phyloP scores from a whole-genome alignment of 208 protist species.

The Trypanosomatidae sp. region DNA sequence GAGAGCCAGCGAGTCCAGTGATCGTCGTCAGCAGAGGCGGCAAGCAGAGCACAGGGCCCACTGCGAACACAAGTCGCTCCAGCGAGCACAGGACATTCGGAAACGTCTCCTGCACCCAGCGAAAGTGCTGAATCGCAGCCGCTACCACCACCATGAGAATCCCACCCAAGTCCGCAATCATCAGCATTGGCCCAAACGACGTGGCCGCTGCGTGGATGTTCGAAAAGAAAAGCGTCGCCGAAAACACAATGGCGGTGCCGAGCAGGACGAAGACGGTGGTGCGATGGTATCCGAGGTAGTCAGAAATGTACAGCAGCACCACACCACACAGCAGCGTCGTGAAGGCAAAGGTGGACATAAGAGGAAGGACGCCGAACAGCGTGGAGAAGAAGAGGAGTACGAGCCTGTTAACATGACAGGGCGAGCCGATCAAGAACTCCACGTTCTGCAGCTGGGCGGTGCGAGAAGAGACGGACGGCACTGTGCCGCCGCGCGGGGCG shows the following conservation, averaged over 20 bases:
- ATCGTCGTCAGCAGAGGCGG: slow-evolving; percentile 65
- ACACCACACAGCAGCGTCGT: slow-evolving; percentile 63
- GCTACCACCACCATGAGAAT: slow-evolving; percentile 40
- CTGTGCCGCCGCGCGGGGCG: background rate
- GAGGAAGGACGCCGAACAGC: slow-evolving; percentile 74
- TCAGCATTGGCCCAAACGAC: slow-evolving; percentile 62
- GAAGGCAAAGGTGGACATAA: slow-evolving; percentile 70
- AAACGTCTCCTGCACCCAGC: slow-evolving; percentile 73
- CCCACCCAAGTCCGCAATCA: slow-evolving; percentile 55
- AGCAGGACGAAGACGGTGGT: slow-evolving; percentile 56
- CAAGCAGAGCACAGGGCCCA: slow-evolving; percentile 64
- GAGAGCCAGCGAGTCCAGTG: slow-evolving; percentile 64
- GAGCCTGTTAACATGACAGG: slow-evolving; percentile 34
- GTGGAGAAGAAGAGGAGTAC: slow-evolving; percentile 48
- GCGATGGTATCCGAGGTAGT: slow-evolving; percentile 73
- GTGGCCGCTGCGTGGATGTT: slow-evolving; percentile 61
- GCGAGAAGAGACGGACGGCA: background rate
- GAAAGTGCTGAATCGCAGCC: slow-evolving; percentile 73
- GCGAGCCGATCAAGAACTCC: slow-evolving; percentile 41
- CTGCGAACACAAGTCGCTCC: slow-evolving; percentile 65
- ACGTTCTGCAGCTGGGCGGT: slow-evolving; percentile 11
- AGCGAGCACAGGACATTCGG: slow-evolving; percentile 67
- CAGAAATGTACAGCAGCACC: slow-evolving; percentile 71
- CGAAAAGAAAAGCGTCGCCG: slow-evolving; percentile 57
- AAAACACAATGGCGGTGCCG: slow-evolving; percentile 42